These are phyloP conservation scores for Dentipellis fragilis DNA, from an alignment of 768 basidiomycete species.

Conservation along the genomic window DNA sequence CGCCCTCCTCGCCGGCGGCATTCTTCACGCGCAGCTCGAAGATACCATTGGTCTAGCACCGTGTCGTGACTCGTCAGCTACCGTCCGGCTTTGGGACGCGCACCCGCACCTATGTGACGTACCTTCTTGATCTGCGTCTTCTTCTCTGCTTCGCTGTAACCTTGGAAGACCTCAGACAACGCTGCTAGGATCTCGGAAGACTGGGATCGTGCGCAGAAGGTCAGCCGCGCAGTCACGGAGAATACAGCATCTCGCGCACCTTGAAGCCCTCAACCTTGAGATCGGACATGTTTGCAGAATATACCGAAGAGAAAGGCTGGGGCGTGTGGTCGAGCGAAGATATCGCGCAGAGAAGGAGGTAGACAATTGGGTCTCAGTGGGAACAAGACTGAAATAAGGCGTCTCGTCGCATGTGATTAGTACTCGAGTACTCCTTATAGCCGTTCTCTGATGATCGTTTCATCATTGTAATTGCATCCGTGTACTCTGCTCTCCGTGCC, in stretches of 20 bases:
- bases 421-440: too few species aligned
- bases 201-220: conserved; percentile 24
- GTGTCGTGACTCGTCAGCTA: neutral
- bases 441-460: too few species aligned
- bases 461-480: too few species aligned
- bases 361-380: neutral
- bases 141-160: conserved; percentile 52
- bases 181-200: conserved; percentile 54
- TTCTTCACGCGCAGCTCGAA: conserved; percentile 82
- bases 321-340: too few species aligned
- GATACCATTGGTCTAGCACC: conserved; percentile 61
- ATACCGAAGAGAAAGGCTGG: neutral
- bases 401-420: neutral
- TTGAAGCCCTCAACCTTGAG: conserved; percentile 12
- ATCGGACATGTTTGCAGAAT: conserved; percentile 11
- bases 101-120: neutral
- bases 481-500: too few species aligned
- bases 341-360: too few species aligned
- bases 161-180: conserved; percentile 42
- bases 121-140: conserved; percentile 71
- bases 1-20: conserved; percentile 53
- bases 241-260: neutral
- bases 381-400: too few species aligned
- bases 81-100: neutral
- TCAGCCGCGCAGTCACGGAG: neutral